Base-by-base conservation (phyloP, 2,329 filamentous ascomycete species). In the Aspergillus fructus region DNA sequence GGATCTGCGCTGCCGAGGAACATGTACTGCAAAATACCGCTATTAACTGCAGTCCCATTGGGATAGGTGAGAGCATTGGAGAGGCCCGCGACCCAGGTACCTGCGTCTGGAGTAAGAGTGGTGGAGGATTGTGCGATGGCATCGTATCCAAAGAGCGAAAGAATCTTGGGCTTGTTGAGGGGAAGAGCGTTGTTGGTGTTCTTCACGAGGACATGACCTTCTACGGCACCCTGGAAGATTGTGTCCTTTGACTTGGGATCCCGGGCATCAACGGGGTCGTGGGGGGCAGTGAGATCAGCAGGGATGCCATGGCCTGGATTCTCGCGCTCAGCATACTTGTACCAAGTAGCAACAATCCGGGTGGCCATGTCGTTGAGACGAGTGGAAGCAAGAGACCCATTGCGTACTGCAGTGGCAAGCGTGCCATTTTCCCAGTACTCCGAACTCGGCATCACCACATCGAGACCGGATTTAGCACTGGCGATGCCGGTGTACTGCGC, bases 401-500 rank as follows among this genome's bases (percentile, higher is more conserved):
- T 61, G 3, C 15, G 23, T 24, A 61, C 59, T 7, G 59, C 59
- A 17, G 34, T 13, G 4, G 51, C 48, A 9, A 60, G 41, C 85
- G 17, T 45, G 19, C 23, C 27, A 11, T 30, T 30, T 7, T 24
- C 42, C 42, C 42, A 45, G 17, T 23, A 45, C 4, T 13, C 3
- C 7, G 17, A 21, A 7, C 19, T 45, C 21, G 42, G 12, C 42
- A 45, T 45, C 19, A 24, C 42, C 9, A 45, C 13, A 24, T 45
- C 42, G n/a, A 45, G 42, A 3, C 42, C 42, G 7, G 42, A 9
- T 8, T 12, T 78, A 6, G 89, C 87, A 43, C 81, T 83, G 19
- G 85, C 79, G 9, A 84, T 86, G 63, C 89, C 89, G 5, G 84
- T 78, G 66, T 93, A 88, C 66, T 91, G 88, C 4, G 88, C 90